Base-by-base conservation (phyloP, 805 yeast genomes). In the Clavispora vitiphila region DNA sequence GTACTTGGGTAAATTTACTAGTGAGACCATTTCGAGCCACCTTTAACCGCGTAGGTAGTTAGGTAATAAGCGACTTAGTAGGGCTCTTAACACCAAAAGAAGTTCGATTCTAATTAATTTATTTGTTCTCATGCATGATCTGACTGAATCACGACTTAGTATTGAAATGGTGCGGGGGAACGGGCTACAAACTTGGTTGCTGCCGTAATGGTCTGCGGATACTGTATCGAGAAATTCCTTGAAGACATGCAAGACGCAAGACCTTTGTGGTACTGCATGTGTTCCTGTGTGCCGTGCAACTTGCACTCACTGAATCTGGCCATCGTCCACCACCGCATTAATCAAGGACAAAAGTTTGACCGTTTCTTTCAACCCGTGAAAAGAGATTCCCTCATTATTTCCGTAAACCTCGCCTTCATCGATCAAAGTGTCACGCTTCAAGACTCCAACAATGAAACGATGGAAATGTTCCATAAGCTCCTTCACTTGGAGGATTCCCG, bases 361-460 rank as follows among this genome's bases (percentile, higher is more conserved):
- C 55, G 83, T 61, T 44, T 76, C 76, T 31, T 71, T 60, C 45
- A 81, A 62, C 3, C 74, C 77, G 2, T 56, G 50, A 40, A 61
- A 57, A 22, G 59, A 58, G 5, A 58, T 47, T 16, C 54, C 57
- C 12, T 59, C 66, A 5, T 59, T 59, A 3, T n/a, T 25, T 12
- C 51, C 53, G 39, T 53, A 49, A n/a, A 41, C 26, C n/a, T 34
- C 29, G 12, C 41, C 12, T 10, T 43, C 37, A 30, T 64, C 69
- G 29, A 63, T 38, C 37, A 69, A 52, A 3, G 72, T 64, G 46
- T 80, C 86, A 46, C 79, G 72, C 55, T 81, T 82, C 61, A 83
- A 58, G 2, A 82, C 70, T 2, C 88, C 86, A 36, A 76, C 72
- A 15, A 81, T 68, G 40, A 87, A 60, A 40, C 70, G 75, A 38